Percentiles rank a stretch among this genome's conserved stretches.
phyloP scores from a whole-genome alignment of 1,139 yeast genomes.

The Yamadazyma pseudoaaseri region DNA sequence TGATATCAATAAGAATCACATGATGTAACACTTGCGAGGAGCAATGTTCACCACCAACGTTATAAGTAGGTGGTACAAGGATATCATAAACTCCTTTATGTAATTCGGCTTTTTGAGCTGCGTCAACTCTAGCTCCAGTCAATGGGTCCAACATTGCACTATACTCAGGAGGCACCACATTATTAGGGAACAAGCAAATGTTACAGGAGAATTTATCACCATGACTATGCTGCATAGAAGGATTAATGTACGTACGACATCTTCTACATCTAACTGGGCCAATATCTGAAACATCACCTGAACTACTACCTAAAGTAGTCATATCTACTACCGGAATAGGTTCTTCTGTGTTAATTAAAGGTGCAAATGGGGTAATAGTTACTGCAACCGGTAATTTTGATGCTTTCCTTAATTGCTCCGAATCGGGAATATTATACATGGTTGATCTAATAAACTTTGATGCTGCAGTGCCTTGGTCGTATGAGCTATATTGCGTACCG shows the following conservation, averaged over 20 bases:
- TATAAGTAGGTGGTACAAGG: conserved; percentile 71
- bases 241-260: conserved; percentile 87
- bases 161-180: conserved; percentile 68
- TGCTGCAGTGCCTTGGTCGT: conserved; percentile 83
- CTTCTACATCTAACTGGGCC: conserved; percentile 90
- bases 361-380: conserved; percentile 83
- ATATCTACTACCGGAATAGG: conserved; percentile 72
- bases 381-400: conserved; percentile 82
- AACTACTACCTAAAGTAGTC: conserved; percentile 30
- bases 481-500: conserved; percentile 64
- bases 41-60: conserved; percentile 39
- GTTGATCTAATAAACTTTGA: conserved; percentile 79
- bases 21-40: conserved; percentile 54
- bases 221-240: conserved; percentile 70
- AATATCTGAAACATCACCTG: conserved; percentile 25
- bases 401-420: conserved; percentile 66
- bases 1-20: conserved; percentile 75
- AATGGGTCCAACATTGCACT: conserved; percentile 54
- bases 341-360: conserved; percentile 44
- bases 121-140: conserved; percentile 61
- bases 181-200: conserved; percentile 75
- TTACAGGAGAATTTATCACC: conserved; percentile 77
- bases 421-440: conserved; percentile 80
- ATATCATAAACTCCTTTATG: conserved; percentile 85
- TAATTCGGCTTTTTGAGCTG: conserved; percentile 69